Evolutionary conservation across 116 monocot genomes (phyloP).

Genomic region (Iris pallida): DNA sequence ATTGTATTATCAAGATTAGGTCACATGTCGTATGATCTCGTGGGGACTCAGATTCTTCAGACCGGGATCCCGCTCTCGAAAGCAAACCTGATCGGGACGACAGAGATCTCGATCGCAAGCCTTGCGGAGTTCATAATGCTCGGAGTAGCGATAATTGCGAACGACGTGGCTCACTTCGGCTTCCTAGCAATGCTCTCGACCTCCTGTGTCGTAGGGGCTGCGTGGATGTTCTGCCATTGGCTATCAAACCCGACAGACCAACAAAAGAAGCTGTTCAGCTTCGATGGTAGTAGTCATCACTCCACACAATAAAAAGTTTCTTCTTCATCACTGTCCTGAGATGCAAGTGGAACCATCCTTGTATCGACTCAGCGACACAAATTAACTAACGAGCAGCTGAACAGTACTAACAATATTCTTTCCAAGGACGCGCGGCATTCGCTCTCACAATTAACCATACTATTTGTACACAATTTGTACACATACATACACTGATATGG

Average conservation of each 20-base stretch:
- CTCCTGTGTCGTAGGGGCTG: slow-evolving; percentile 51
- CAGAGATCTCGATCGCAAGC: slow-evolving; percentile 70
- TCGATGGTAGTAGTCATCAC: slow-evolving; percentile 16
- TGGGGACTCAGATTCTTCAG: slow-evolving; percentile 82
- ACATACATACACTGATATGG: too few relatives aligned
- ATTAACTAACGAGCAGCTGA: too few relatives aligned
- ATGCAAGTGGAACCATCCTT: too few relatives aligned
- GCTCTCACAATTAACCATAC: too few relatives aligned
- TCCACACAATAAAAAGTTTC: too few relatives aligned
- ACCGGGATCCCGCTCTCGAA: slow-evolving; percentile 59
- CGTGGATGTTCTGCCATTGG: slow-evolving; percentile 64
- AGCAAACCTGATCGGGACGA: slow-evolving; percentile 71
- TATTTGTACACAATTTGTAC: too few relatives aligned
- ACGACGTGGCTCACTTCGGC: slow-evolving; percentile 85
- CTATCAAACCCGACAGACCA: slow-evolving; percentile 64
- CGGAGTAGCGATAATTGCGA: slow-evolving; percentile 68
- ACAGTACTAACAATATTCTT: too few relatives aligned
- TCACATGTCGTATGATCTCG: slow-evolving; percentile 75
- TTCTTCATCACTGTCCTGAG: too few relatives aligned
- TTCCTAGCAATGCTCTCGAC: slow-evolving; percentile 60
- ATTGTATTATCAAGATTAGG: slow-evolving; percentile 73
- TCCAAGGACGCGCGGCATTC: too few relatives aligned
- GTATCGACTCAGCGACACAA: too few relatives aligned
- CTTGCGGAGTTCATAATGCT: slow-evolving; percentile 73
- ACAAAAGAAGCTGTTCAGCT: slow-evolving; percentile 55